Percentiles rank a stretch among this genome's conserved stretches.
Conservation (phyloP, 768 basidiomycete species). For the Dacryopinax primogenitus region DNA sequence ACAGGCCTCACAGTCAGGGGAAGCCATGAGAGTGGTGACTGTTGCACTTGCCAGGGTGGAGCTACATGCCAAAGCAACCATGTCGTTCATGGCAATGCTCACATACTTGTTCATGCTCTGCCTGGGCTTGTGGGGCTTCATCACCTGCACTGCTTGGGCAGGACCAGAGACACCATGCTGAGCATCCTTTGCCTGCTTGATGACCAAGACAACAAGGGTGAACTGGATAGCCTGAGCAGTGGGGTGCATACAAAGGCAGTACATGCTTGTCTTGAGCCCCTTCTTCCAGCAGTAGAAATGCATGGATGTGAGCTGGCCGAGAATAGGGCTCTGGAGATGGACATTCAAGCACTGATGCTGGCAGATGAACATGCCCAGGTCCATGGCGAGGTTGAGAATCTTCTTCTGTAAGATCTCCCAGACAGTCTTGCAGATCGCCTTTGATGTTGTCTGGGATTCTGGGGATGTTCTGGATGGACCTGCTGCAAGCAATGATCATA, state of each 20-base stretch:
- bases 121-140: not conserved
- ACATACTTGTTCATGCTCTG: slow-evolving; percentile 1
- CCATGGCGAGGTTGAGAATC: slow-evolving; percentile 94
- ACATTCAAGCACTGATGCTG: slow-evolving; percentile 92
- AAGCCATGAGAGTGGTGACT: slow-evolving; percentile 5
- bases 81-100: slow-evolving; percentile 13
- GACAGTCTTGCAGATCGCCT: slow-evolving; percentile 99
- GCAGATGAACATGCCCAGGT: slow-evolving; percentile 95
- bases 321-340: slow-evolving; percentile 76
- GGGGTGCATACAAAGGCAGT: slow-evolving; percentile 88
- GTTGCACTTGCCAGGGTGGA: slow-evolving; percentile 6
- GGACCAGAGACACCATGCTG: slow-evolving; percentile 10
- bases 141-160: not conserved
- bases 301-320: slow-evolving; percentile 88
- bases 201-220: slow-evolving; percentile 73
- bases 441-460: slow-evolving; percentile 82
- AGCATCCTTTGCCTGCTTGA: slow-evolving; percentile 45
- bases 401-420: slow-evolving; percentile 99
- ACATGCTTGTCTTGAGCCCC: slow-evolving; percentile 98
- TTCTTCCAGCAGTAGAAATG: slow-evolving; percentile 99
- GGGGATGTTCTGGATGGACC: slow-evolving; percentile 75
- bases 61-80: slow-evolving; percentile 19
- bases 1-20: slow-evolving; percentile 11
- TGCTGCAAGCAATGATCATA: slow-evolving; percentile 95
- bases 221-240: slow-evolving; percentile 96